Evolutionary conservation across 2,329 filamentous ascomycete species (phyloP), one percentile per base, ranked within the genome.

Genomic region (Phaeosphaeriaceae sp.): DNA sequence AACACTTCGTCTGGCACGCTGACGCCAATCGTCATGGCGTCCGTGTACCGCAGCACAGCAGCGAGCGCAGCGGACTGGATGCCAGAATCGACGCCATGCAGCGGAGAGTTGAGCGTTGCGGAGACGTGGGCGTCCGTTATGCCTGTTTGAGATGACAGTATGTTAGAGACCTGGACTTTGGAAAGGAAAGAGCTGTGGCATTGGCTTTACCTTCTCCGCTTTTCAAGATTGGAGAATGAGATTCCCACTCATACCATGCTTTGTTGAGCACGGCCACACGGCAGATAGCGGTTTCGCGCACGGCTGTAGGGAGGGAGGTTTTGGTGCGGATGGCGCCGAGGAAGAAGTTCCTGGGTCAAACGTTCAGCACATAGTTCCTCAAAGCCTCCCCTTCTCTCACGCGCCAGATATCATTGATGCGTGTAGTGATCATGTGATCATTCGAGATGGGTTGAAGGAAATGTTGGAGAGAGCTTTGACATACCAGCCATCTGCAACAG

Each of bases 161-260:
- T n/a, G n/a, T n/a, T n/a, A n/a, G n/a, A n/a, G n/a, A n/a, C n/a
- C n/a, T n/a, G n/a, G n/a, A n/a, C n/a, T n/a, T n/a, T n/a, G n/a
- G n/a, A n/a, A n/a, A n/a, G n/a, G n/a, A n/a, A n/a, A n/a, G n/a
- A n/a, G n/a, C n/a, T n/a, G n/a, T n/a, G n/a, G n/a, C n/a, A n/a
- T n/a, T n/a, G n/a, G n/a, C 22, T 5, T 46, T 58, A 49, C 63
- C 65, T 27, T 57, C 27, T 20, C 53, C 65, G 21, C 65, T 58
- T 13, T 53, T 84, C 15, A 94, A 82, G 3, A 82, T 71, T 1
- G 91, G 91, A 17, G 88, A 88, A 73, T 96, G 92, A 54, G 91
- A 86, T 36, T 81, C 85, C 92, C 91, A 96, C 76, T 96, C 92
- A 77, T 93, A 96, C 88, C 90, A 92, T 1, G 92, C 92, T 19